These are phyloP conservation scores for Fusarium sp. DNA, from an alignment of 2,329 filamentous ascomycete genomes.

Conservation along the genomic window DNA sequence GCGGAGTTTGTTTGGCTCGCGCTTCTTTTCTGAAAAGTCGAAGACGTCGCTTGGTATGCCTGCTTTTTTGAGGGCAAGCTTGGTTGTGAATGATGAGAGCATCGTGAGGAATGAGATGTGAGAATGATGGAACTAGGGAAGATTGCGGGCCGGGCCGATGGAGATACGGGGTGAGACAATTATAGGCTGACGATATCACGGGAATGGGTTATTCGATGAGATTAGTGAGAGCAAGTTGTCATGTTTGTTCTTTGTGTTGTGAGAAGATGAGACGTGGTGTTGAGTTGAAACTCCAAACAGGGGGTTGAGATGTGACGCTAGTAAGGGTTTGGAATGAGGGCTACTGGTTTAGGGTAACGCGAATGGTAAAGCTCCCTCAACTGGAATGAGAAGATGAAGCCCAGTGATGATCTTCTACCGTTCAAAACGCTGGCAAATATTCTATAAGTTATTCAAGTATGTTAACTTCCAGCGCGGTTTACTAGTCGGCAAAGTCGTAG, in stretches of 20 bases:
- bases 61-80: slow-evolving; percentile 66
- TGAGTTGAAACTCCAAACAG: slow-evolving; percentile 32
- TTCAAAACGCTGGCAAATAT: too few relatives aligned
- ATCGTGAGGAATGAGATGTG: slow-evolving; percentile 47
- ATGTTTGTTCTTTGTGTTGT: neutral
- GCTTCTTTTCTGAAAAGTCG: slow-evolving; percentile 45
- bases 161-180: neutral
- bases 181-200: neutral
- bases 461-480: too few relatives aligned
- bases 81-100: slow-evolving; percentile 65
- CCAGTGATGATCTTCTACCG: too few relatives aligned
- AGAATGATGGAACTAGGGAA: neutral
- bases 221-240: neutral
- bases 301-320: slow-evolving; percentile 15
- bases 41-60: slow-evolving; percentile 63
- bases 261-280: slow-evolving; percentile 32
- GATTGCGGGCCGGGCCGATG: neutral
- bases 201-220: neutral
- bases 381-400: neutral
- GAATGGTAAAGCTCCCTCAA: neutral
- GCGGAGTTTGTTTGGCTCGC: slow-evolving; percentile 47
- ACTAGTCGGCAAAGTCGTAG: too few relatives aligned
- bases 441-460: too few relatives aligned
- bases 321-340: slow-evolving; percentile 31
- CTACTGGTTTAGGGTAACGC: slow-evolving; percentile 10